Conservation (phyloP, 2,329 filamentous ascomycete genomes). For the Trichocomaceae sp. region DNA sequence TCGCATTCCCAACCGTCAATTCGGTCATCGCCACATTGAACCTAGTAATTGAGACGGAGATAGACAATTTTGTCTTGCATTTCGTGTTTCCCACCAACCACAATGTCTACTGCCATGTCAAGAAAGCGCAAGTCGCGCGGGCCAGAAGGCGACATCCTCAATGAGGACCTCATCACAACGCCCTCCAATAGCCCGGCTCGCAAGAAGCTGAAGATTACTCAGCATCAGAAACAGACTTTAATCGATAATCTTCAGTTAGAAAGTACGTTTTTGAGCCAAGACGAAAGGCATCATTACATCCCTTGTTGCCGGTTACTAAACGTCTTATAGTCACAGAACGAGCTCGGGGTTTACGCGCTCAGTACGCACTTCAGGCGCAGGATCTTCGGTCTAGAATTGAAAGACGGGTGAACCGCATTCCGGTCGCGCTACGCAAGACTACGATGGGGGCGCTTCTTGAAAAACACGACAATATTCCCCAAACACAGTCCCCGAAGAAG, state of each 20-base stretch:
- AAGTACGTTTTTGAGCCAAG: slow-evolving; percentile 49
- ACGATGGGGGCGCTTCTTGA: slow-evolving; percentile 75
- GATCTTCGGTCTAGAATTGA: slow-evolving; percentile 80
- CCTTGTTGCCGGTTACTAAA: slow-evolving; percentile 16
- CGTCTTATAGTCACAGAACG: slow-evolving; percentile 66
- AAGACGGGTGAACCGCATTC: slow-evolving; percentile 88
- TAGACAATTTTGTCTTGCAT: background rate
- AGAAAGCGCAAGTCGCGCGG: slow-evolving; percentile 38
- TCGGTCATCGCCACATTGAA: background rate
- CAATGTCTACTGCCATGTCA: slow-evolving; percentile 31
- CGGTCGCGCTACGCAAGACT: slow-evolving; percentile 66
- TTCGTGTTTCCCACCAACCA: background rate
- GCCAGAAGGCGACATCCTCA: slow-evolving; percentile 24
- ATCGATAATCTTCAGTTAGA: slow-evolving; percentile 88
- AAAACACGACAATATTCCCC: slow-evolving; percentile 36
- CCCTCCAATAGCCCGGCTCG: slow-evolving; percentile 54
- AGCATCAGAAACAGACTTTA: slow-evolving; percentile 73
- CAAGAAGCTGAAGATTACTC: slow-evolving; percentile 57
- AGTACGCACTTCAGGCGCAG: slow-evolving; percentile 82
- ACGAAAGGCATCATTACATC: slow-evolving; percentile 14
- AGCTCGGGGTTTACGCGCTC: slow-evolving; percentile 76
- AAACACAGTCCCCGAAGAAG: slow-evolving; percentile 26
- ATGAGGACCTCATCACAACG: slow-evolving; percentile 45
- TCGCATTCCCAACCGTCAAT: background rate
- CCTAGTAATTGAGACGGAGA: background rate